Evolutionary conservation across 2,329 filamentous ascomycete species (phyloP), one percentile per base, ranked within the genome.

Genomic region (Beauveria scarabaeidicola): DNA sequence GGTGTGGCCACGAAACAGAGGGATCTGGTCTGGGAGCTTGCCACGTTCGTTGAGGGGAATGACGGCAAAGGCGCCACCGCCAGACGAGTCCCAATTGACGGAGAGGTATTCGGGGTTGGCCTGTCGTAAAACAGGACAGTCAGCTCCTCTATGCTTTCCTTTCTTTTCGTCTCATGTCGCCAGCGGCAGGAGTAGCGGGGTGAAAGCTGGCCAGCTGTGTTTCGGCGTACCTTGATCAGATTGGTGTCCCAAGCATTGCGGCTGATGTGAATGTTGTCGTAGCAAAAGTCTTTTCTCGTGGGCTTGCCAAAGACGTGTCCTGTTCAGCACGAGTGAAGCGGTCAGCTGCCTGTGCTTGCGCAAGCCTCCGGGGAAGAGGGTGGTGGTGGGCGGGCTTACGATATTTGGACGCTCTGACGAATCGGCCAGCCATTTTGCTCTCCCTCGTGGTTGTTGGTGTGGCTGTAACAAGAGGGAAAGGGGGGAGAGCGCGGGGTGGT

Each of bases 201-300:
- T 19, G 17, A 19, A 36, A 36, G 17, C 21, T 27, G 75, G 55
- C 8, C 6, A 19, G 46, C 40, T 52, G 21, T 17, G 21, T 17
- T 55, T 25, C 23, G n/a, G 32, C 50, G 21, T 61, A 95, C 91
- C 88, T 97, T 97, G 78, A 97, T 84, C 71, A 99, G 80, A 78
- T 99, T 99, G 70, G 92, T 97, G 75, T 99, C 94, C 94, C 94
- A 99, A 59, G 94, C 94, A 86, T 99, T 99, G 76, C 89, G 90
- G 71, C 91, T 97, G 75, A 99, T 91, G 73, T 91, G 90, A 67
- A 99, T 80, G 76, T 97, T 97, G 76, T 99, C 94, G 78, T 97
- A 99, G 81, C 92, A 97, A 83, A 90, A 90, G 75, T 99, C 94
- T 84, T 96, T 97, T 77, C 90, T 88, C 66, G 92, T 95, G 64